Base-by-base conservation (phyloP, 2,329 filamentous ascomycete genomes). In the Aspergillus sp. region DNA sequence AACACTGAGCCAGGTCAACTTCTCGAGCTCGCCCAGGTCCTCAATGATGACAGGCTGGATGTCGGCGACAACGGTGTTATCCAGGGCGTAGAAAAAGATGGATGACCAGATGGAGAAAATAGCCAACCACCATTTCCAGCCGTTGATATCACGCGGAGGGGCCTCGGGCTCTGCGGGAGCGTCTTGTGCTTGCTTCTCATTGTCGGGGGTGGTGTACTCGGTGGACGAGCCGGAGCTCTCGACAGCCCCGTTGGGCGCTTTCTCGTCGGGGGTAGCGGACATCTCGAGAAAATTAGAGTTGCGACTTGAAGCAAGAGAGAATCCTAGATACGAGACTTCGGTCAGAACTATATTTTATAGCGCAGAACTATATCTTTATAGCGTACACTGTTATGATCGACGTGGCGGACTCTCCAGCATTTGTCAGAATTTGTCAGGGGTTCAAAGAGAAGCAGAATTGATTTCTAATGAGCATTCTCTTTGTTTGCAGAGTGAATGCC, bases 51-150 rank as follows among this genome's bases (percentile, higher is more conserved):
- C 47, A 3, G 56, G 50, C 9, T 60, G 50, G 27, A 60, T 55
- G 15, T 60, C 51, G 24, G 58, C 58, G 34, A 58, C 55, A 44
- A 60, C 57, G n/a, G 58, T 60, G 12, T 60, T 60, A 15, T 60
- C 58, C 4, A 60, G 58, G 22, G 58, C 51, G 39, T 55, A 60
- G 24, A 60, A 40, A 11, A 60, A 58, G 30, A 45, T 49, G 12
- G 49, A 27, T 9, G 54, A 49, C 49, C 42, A 30, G 12, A 47
- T 48, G 27, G 30, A 47, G 15, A 40, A 5, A 6, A 54, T 33
- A 2, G 44, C 20, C 11, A 46, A 7, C 30, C 50, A 37, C 34
- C 33, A 39, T 37, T 49, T 49, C 46, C 46, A 49, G 9, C 46
- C 46, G 46, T 37, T 3, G 46, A 49, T 49, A 9, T 49, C 46